Evolutionary conservation across 2,329 filamentous ascomycete genomes (phyloP), one percentile per base, ranked within the genome.

Genomic region (Dactylellina cionopaga): DNA sequence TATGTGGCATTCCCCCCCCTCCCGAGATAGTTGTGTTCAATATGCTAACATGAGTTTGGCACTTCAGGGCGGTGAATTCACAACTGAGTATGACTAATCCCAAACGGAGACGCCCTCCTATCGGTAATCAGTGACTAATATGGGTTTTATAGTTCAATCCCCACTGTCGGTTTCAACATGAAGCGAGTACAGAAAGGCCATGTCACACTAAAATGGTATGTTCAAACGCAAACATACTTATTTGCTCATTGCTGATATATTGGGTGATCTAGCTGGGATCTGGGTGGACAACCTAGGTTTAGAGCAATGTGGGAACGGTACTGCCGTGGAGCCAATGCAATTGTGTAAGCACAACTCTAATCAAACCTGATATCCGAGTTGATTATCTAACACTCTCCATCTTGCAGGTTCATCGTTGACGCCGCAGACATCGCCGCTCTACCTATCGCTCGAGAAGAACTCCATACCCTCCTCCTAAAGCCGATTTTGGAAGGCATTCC

Each of bases 251-350:
- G 17, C 44, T 70, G 31, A 70, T 22, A 13, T 62, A 51, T 59
- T 22, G 13, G n/a, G n/a, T 47, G 2, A 5, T 59, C 27, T 52
- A 89, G 87, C 82, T 99, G 95, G 95, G 95, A 99, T 83, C 88
- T 99, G 75, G 95, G 95, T 77, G 95, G 95, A 59, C 95, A 99
- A 83, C 94, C 95, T 77, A 88, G 94, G 76, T 99, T 98, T 83
- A 91, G 95, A 79, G 91, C 92, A 77, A 99, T 99, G 95, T 99
- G 95, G 95, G 95, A 99, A 84, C 87, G 95, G 79, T 99, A 99
- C 81, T 98, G 95, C 82, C 92, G 93, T 75, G 95, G 92, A 56
- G 95, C 98, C 77, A 96, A 96, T 82, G 94, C 94, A 77, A 97
- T 99, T 77, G 91, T 99, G 86, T 89, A 85, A 81, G 85, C 74